Evolutionary conservation across 495 filamentous ascomycete genomes (phyloP).

Genomic region (Aspergillus nidulans): DNA sequence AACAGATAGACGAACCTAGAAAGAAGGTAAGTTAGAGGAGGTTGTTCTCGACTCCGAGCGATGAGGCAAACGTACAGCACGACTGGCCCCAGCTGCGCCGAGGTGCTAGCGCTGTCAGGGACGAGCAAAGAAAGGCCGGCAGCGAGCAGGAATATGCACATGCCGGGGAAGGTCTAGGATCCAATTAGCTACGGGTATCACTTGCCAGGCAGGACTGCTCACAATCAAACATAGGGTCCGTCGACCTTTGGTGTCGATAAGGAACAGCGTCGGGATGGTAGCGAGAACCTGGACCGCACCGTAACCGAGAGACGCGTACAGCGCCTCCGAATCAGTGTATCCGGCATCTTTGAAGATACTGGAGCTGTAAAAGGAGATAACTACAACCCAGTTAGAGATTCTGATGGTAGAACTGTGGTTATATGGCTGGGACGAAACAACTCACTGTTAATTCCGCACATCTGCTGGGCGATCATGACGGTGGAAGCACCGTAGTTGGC

Average conservation of each 20-base stretch:
- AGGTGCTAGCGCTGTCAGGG: slow-evolving; percentile 7
- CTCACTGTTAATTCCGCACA: slow-evolving; percentile 46
- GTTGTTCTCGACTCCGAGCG: no score
- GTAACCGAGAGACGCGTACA: slow-evolving; percentile 64
- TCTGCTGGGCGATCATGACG: slow-evolving; percentile 58
- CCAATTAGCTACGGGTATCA: slow-evolving; percentile 5
- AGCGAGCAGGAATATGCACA: slow-evolving; percentile 66
- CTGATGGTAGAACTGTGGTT: no score
- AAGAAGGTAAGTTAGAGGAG: not conserved
- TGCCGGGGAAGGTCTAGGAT: slow-evolving; percentile 78
- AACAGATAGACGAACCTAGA: slow-evolving; percentile 39
- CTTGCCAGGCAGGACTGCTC: slow-evolving; percentile 16
- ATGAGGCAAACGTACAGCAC: slow-evolving; percentile 22
- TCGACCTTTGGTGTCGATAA: slow-evolving; percentile 76
- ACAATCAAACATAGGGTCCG: slow-evolving; percentile 49
- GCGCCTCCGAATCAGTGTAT: slow-evolving; percentile 47
- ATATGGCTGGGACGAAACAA: slow-evolving; percentile 7
- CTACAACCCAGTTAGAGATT: slow-evolving; percentile 21
- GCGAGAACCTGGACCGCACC: slow-evolving; percentile 65
- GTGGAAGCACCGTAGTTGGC: slow-evolving; percentile 58
- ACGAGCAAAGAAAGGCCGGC: slow-evolving; percentile 58
- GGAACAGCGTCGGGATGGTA: slow-evolving; percentile 63
- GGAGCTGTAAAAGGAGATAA: slow-evolving; percentile 80
- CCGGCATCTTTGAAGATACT: slow-evolving; percentile 64
- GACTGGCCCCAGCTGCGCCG: slow-evolving; percentile 23